These are phyloP conservation scores for Neostapfia colusana DNA, from an alignment of 176 grass and related monocot genomes.

Conservation along the genomic window DNA sequence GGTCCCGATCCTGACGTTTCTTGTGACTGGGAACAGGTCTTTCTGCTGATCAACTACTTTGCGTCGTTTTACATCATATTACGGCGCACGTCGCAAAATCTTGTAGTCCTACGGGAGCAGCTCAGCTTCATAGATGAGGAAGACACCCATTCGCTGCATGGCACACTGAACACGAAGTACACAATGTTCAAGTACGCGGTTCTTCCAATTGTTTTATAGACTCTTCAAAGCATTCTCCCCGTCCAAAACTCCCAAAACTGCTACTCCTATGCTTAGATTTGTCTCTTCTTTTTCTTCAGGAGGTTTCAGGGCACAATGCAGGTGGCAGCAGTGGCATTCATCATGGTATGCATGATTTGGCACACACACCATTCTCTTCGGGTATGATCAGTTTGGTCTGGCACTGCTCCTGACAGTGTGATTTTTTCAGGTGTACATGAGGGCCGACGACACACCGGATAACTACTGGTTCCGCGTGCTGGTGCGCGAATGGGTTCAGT, in stretches of 20 bases:
- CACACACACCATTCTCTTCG: neutral
- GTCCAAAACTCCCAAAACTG: neutral
- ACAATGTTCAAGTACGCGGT: conserved; percentile 84
- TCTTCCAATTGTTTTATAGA: neutral
- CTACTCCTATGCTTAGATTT: neutral
- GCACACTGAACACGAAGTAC: conserved; percentile 83
- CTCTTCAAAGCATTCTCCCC: neutral
- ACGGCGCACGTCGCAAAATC: conserved; percentile 64
- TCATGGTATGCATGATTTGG: conserved; percentile 69
- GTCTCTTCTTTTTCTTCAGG: conserved; percentile 41
- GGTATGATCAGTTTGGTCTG: neutral
- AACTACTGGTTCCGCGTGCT: conserved; percentile 96
- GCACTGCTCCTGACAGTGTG: conserved; percentile 13
- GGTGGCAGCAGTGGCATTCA: conserved; percentile 75
- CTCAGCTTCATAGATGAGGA: conserved; percentile 75
- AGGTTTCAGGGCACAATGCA: conserved; percentile 98
- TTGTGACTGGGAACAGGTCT: conserved; percentile 43
- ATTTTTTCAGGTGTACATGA: conserved; percentile 77
- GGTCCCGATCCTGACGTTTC: neutral
- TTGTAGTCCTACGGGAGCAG: conserved; percentile 71
- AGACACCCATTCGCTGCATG: conserved; percentile 68
- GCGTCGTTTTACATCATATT: conserved; percentile 85
- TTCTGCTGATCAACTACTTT: conserved; percentile 71
- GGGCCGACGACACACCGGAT: conserved; percentile 75
- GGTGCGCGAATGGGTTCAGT: conserved; percentile 93